These are phyloP conservation scores for Medicago truncatula DNA, from an alignment of 306 rosid species.

Conservation along the genomic window MtrunA17r5.0-ANR NC_053048.1:50396001-50396500, in stretches of 20 bases:
- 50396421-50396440: slow-evolving; percentile 56
- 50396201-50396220: slow-evolving; percentile 46
- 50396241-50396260: slow-evolving; percentile 29
- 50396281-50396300: slow-evolving; percentile 62
- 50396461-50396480: slow-evolving; percentile 11
- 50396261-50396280: slow-evolving; percentile 53
- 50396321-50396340: slow-evolving; percentile 49
- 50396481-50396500: neutral
- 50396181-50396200: slow-evolving; percentile 55
- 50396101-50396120: slow-evolving; percentile 27
- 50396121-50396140: slow-evolving; percentile 40
- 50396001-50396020: neutral
- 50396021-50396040: neutral
- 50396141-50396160: slow-evolving; percentile 42
- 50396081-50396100: neutral
- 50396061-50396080: neutral
- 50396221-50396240: slow-evolving; percentile 28
- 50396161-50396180: slow-evolving; percentile 36
- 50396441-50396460: slow-evolving; percentile 31
- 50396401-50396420: slow-evolving; percentile 71
- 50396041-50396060: neutral
- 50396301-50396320: slow-evolving; percentile 55
- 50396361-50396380: slow-evolving; percentile 75
- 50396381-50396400: slow-evolving; percentile 70
- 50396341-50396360: slow-evolving; percentile 62